These are phyloP conservation scores for Chalciporus sp. DNA, from an alignment of 1,284 basidiomycete species.

Conservation along the genomic window DNA sequence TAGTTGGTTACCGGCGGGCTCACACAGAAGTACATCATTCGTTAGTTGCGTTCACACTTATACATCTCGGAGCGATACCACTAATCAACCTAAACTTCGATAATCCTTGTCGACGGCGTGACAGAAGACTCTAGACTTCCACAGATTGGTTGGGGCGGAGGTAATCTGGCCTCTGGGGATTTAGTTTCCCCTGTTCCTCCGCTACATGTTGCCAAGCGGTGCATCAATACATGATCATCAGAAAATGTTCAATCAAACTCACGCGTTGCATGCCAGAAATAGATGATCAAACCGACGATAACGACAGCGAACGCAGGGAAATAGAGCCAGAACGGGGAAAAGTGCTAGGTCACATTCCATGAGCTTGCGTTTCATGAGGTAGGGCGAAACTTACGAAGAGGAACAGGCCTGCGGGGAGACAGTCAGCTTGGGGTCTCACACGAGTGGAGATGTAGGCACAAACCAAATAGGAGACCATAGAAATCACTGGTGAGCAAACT, in stretches of 20 bases:
- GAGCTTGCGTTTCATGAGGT: constrained; percentile 1
- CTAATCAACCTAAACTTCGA: neutral
- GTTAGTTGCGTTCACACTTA: neutral
- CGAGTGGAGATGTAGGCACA: constrained; percentile 22
- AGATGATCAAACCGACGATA: constrained; percentile 71
- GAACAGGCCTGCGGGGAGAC: constrained; percentile 52
- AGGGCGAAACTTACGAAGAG: constrained; percentile 53
- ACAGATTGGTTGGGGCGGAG: constrained; percentile 40
- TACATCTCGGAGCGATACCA: neutral
- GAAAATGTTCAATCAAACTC: constrained; percentile 34
- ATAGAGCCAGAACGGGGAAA: constrained; percentile 81
- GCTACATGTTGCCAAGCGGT: constrained; percentile 43
- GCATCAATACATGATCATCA: constrained; percentile 3
- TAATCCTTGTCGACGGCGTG: neutral
- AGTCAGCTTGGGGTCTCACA: constrained; percentile 10
- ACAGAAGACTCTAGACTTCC: constrained; percentile 13
- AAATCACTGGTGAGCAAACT: constrained; percentile 84
- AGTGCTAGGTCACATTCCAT: constrained; percentile 53
- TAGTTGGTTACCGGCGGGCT: too few species aligned
- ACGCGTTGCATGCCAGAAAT: constrained; percentile 84
- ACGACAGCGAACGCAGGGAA: constrained; percentile 74
- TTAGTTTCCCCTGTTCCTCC: constrained; percentile 71
- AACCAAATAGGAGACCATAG: constrained; percentile 81
- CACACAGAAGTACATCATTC: too few species aligned
- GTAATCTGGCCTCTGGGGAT: constrained; percentile 65